These are phyloP conservation scores for Arabis alpina DNA, from an alignment of 345 rosid species.

Conservation along the genomic window DNA sequence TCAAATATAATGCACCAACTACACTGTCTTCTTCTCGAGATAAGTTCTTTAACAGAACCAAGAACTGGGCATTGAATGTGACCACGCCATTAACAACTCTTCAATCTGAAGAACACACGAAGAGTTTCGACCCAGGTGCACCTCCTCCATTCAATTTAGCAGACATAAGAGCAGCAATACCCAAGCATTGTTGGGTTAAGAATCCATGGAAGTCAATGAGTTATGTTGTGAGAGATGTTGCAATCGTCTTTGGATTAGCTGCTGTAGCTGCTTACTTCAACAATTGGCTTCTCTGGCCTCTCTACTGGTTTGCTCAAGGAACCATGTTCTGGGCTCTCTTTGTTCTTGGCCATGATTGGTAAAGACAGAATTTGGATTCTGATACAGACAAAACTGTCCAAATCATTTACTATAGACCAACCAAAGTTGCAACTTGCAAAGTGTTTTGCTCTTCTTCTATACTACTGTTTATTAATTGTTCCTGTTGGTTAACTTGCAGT, in stretches of 20 bases:
- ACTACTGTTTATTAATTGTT: background rate
- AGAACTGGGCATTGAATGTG: constrained; percentile 54
- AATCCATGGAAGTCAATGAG: constrained; percentile 74
- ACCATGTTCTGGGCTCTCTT: constrained; percentile 96
- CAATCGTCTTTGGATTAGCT: constrained; percentile 67
- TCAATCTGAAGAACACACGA: constrained; percentile 27
- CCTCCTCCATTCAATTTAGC: constrained; percentile 72
- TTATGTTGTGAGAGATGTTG: constrained; percentile 72
- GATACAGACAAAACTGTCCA: background rate
- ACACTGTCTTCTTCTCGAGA: constrained; percentile 35
- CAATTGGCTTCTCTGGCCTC: constrained; percentile 76
- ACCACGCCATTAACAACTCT: constrained; percentile 46
- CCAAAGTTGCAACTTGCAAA: background rate
- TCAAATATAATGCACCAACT: constrained; percentile 25
- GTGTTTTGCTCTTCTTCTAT: constrained; percentile 16
- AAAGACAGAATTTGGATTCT: background rate
- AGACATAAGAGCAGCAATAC: constrained; percentile 73
- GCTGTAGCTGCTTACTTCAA: constrained; percentile 62
- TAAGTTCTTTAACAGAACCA: constrained; percentile 16
- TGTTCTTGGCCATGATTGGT: constrained; percentile 90
- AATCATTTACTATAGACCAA: background rate
- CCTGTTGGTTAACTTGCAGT: constrained; percentile 44
- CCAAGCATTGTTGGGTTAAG: constrained; percentile 87
- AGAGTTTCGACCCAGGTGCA: constrained; percentile 49
- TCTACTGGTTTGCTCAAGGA: constrained; percentile 84